phyloP scores from a whole-genome alignment of 768 basidiomycete genomes.

The Hortiboletus campestris region DNA sequence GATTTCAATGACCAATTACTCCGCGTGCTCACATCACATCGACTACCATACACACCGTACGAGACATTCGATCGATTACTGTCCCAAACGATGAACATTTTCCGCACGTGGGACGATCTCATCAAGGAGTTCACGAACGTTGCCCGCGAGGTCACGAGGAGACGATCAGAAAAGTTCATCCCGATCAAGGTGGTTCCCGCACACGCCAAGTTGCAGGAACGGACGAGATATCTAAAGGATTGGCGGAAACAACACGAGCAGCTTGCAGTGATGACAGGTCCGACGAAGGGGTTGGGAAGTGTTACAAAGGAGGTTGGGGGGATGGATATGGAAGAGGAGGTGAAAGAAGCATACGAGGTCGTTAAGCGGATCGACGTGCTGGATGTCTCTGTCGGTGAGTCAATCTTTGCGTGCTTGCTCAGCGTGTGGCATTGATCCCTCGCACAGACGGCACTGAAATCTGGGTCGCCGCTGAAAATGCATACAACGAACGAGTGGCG shows the following conservation, averaged over 20 bases:
- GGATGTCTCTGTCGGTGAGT: slow-evolving; percentile 86
- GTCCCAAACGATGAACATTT: slow-evolving; percentile 69
- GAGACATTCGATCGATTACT: slow-evolving; percentile 90
- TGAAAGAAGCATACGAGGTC: slow-evolving; percentile 94
- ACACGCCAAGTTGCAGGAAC: slow-evolving; percentile 88
- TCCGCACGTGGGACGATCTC: slow-evolving; percentile 84
- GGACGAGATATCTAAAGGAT: slow-evolving; percentile 79
- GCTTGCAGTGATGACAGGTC: slow-evolving; percentile 94
- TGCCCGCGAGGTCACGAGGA: slow-evolving; percentile 88
- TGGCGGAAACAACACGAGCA: slow-evolving; percentile 99
- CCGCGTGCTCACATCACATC: slow-evolving; percentile 85
- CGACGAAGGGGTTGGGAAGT: slow-evolving; percentile 79
- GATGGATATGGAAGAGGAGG: slow-evolving; percentile 98
- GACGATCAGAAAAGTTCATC: slow-evolving; percentile 89
- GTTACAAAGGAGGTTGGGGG: slow-evolving; percentile 78
- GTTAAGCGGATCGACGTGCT: slow-evolving; percentile 95
- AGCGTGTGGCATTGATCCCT: not conserved
- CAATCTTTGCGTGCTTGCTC: not conserved
- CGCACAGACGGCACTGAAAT: slow-evolving; percentile 89
- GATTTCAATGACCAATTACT: slow-evolving; percentile 97
- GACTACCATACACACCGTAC: slow-evolving; percentile 92
- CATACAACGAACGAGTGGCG: slow-evolving; percentile 96
- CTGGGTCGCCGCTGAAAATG: slow-evolving; percentile 95
- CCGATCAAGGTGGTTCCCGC: slow-evolving; percentile 93
- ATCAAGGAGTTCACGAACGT: slow-evolving; percentile 93